phyloP scores from a whole-genome alignment of 2,329 filamentous ascomycete species.

The Leptographium lundbergii region DNA sequence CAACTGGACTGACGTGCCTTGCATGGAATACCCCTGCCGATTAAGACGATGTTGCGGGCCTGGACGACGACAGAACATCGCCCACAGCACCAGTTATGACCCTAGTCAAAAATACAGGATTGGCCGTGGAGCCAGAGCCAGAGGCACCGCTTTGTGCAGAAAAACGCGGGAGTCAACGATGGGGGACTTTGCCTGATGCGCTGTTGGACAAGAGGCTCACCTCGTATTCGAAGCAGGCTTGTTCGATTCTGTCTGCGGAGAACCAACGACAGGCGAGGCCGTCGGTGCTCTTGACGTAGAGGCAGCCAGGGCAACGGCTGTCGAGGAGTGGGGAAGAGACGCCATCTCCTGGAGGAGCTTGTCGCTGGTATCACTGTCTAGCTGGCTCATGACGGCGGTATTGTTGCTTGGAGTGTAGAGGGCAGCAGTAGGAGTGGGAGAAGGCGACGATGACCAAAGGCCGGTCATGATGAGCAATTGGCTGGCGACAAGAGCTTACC shows the following conservation, averaged over 20 bases:
- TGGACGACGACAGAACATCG: slow-evolving; percentile 4
- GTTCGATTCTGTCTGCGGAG: neutral
- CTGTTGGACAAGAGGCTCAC: neutral
- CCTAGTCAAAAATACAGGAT: slow-evolving; percentile 7
- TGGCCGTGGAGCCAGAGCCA: slow-evolving; percentile 1
- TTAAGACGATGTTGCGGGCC: neutral
- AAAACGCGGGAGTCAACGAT: neutral
- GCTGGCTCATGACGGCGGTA: slow-evolving; percentile 6
- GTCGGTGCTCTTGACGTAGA: neutral
- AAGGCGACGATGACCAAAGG: neutral
- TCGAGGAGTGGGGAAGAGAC: slow-evolving; percentile 7
- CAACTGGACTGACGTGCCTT: too few relatives aligned
- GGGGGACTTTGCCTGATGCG: too few relatives aligned
- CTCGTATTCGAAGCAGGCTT: neutral
- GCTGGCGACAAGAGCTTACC: too few relatives aligned
- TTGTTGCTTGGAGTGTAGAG: neutral
- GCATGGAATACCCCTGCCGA: neutral
- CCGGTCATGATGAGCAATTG: neutral
- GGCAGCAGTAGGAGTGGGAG: neutral
- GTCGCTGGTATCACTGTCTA: slow-evolving; percentile 6
- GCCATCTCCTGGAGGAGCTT: slow-evolving; percentile 9
- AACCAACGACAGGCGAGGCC: neutral
- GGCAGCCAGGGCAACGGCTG: neutral
- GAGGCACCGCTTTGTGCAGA: neutral
- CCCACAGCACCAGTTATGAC: slow-evolving; percentile 10